Evolutionary conservation across 2,329 filamentous ascomycete species (phyloP).

Genomic region (Domatiomyces globalis): DNA sequence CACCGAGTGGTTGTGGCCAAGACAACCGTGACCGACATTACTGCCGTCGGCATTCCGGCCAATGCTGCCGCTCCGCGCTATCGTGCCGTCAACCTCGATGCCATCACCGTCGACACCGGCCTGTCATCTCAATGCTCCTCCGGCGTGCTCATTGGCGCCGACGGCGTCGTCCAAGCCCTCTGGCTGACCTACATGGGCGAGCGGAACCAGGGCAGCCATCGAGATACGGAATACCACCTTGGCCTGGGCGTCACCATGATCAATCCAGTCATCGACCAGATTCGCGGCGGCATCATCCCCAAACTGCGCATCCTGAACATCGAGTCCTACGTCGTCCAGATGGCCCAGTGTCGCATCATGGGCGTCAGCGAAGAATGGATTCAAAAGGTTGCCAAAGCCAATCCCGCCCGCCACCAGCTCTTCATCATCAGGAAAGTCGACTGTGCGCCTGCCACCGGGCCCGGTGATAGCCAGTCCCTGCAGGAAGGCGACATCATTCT

Average conservation of each 20-base stretch:
- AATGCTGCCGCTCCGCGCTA: slow-evolving; percentile 86
- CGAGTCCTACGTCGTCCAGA: slow-evolving; percentile 87
- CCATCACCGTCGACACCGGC: slow-evolving; percentile 90
- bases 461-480: slow-evolving; percentile 40
- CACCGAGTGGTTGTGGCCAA: slow-evolving; percentile 85
- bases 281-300: slow-evolving; percentile 65
- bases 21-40: slow-evolving; percentile 92
- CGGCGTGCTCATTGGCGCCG: slow-evolving; percentile 76
- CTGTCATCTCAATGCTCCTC: slow-evolving; percentile 85
- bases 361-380: slow-evolving; percentile 95
- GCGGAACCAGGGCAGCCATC: slow-evolving; percentile 58
- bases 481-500: slow-evolving; percentile 86
- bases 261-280: slow-evolving; percentile 73
- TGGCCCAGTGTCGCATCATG: slow-evolving; percentile 95
- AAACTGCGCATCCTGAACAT: slow-evolving; percentile 82
- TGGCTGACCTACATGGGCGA: slow-evolving; percentile 97
- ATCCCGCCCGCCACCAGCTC: slow-evolving; percentile 84
- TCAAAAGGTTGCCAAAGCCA: slow-evolving; percentile 70
- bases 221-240: slow-evolving; percentile 93
- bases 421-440: slow-evolving; percentile 96
- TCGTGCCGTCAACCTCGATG: slow-evolving; percentile 87
- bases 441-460: slow-evolving; percentile 37
- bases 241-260: slow-evolving; percentile 80
- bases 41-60: slow-evolving; percentile 87
- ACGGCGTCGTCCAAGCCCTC: slow-evolving; percentile 83